These are phyloP conservation scores for Falciphora oryzae DNA, from an alignment of 2,329 filamentous ascomycete genomes.

Conservation along the genomic window DNA sequence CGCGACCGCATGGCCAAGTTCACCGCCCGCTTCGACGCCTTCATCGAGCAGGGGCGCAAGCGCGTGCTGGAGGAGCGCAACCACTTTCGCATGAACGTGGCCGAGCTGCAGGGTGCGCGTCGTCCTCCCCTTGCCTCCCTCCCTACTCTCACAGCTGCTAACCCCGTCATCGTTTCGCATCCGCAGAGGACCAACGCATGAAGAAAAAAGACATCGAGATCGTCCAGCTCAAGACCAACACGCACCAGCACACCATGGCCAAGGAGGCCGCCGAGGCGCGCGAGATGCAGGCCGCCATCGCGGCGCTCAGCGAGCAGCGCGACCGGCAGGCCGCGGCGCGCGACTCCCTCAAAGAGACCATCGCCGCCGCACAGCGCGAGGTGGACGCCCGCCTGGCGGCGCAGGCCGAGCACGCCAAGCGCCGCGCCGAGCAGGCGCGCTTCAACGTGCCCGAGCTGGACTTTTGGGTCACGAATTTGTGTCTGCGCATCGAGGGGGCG, in stretches of 20 bases:
- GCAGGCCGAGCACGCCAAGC: slow-evolving; percentile 64
- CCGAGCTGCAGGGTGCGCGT: slow-evolving; percentile 77
- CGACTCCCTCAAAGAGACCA: slow-evolving; percentile 54
- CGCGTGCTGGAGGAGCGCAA: slow-evolving; percentile 89
- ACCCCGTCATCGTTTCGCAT: no score
- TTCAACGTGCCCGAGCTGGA: slow-evolving; percentile 91
- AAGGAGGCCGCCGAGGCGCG: slow-evolving; percentile 72
- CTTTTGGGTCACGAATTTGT: slow-evolving; percentile 92
- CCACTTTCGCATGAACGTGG: slow-evolving; percentile 83
- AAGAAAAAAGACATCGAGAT: slow-evolving; percentile 85
- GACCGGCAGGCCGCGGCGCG: slow-evolving; percentile 53
- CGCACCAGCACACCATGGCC: slow-evolving; percentile 66
- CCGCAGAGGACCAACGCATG: slow-evolving; percentile 81
- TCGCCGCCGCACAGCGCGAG: slow-evolving; percentile 61
- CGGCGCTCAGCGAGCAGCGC: slow-evolving; percentile 51
- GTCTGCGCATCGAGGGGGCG: slow-evolving; percentile 82
- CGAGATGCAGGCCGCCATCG: slow-evolving; percentile 64
- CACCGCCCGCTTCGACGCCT: slow-evolving; percentile 82
- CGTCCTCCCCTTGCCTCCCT: slow-evolving; percentile 1
- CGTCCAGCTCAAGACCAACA: slow-evolving; percentile 61
- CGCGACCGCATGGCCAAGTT: slow-evolving; percentile 94
- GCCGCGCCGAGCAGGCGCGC: slow-evolving; percentile 75
- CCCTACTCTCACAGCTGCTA: no score
- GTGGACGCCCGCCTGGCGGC: slow-evolving; percentile 67
- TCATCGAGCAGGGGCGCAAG: slow-evolving; percentile 87